Base-by-base conservation (phyloP, 2,329 filamentous ascomycete genomes). In the Blastomyces percursus region DNA sequence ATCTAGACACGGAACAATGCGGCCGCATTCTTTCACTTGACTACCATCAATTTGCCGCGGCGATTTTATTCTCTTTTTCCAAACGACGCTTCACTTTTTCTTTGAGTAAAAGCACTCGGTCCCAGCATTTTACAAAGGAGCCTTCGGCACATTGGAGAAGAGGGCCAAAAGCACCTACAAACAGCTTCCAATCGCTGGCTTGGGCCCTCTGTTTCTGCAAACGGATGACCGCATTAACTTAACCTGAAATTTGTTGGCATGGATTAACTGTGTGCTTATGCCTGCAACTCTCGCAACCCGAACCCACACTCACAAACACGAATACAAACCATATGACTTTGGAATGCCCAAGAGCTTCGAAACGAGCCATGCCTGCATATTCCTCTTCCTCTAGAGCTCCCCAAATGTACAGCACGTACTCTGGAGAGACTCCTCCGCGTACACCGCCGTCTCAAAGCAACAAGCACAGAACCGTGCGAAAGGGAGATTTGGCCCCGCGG, bases 371-470 rank as follows among this genome's bases (percentile, higher is more conserved):
- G 44, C 27, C 58, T 35, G 14, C 40, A 32, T 48, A 60, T 46
- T 54, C 58, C 32, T 58, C 61, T 30, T 59, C 63, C 51, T 54
- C 56, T 44, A 58, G 46, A 61, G n/a, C 48, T 52, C 57, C 63
- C 35, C 61, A 63, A 42, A 55, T 55, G 51, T 56, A 66, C 44
- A 35, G 59, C 44, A 60, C 71, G 40, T 64, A 67, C 44, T 65
- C 55, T n/a, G 38, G 38, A 57, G 65, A 67, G 58, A 76, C 75
- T 19, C 75, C 76, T 60, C 77, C 77, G 56, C 72, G 70, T 46
- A 78, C 76, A 8, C 76, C 76, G 59, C 72, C 74, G 12, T 16
- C 55, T 9, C 73, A 73, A 60, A 71, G 70, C 55, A 67, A 69
- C 54, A 75, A 69, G 58, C 70, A 72, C 64, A 71, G 70, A 35